Conservation (phyloP, 2,329 filamentous ascomycete species). For the Xenoacremonium recifei region DNA sequence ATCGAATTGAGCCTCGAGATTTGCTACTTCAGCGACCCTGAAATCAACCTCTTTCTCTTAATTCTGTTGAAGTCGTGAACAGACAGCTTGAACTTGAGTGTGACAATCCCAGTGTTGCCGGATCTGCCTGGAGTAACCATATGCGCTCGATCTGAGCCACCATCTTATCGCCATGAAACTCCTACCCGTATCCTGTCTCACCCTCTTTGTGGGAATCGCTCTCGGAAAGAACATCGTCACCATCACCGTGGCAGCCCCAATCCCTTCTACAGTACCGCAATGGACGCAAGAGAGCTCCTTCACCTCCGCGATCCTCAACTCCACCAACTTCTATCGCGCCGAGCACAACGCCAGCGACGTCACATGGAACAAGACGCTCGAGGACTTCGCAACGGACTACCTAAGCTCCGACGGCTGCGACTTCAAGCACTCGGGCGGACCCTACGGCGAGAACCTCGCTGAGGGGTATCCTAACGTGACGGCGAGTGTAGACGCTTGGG, state of each 20-base stretch:
- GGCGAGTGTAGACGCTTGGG: constrained; percentile 65
- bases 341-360: constrained; percentile 60
- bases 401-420: constrained; percentile 40
- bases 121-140: too few relatives aligned
- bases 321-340: constrained; percentile 64
- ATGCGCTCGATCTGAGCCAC: too few relatives aligned
- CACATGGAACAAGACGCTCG: constrained; percentile 64
- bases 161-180: constrained; percentile 16
- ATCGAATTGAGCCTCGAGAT: not conserved
- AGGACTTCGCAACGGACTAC: constrained; percentile 52
- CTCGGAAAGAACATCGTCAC: constrained; percentile 19
- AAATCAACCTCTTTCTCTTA: too few relatives aligned
- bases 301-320: constrained; percentile 57
- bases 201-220: constrained; percentile 9
- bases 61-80: too few relatives aligned
- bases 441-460: constrained; percentile 74
- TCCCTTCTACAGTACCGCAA: constrained; percentile 35
- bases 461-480: constrained; percentile 62
- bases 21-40: not conserved
- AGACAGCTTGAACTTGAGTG: too few relatives aligned
- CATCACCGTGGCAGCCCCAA: constrained; percentile 31
- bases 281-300: constrained; percentile 36
- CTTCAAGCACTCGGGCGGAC: constrained; percentile 58
- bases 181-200: constrained; percentile 8
- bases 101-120: not conserved